Evolutionary conservation across 2,329 filamentous ascomycete species (phyloP).

Genomic region (Fusarium sp.): DNA sequence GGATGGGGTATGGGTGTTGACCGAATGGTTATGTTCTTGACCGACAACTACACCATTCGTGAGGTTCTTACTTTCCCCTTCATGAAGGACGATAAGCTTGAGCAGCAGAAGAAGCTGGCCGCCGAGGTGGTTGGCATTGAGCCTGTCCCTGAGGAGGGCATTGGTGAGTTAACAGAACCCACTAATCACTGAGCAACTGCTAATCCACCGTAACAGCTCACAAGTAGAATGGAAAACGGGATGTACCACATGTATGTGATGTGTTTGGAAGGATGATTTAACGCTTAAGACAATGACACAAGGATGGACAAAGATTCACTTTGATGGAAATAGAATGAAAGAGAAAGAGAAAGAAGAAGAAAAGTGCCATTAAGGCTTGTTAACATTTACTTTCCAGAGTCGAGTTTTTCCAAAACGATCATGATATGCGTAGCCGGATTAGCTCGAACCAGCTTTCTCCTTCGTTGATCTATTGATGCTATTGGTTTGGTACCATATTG

Average conservation of each 20-base stretch:
- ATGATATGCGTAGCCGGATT: slow-evolving; percentile 14
- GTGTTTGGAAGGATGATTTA: slow-evolving; percentile 25
- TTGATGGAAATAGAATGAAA: slow-evolving; percentile 31
- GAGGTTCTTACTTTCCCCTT: slow-evolving; percentile 97
- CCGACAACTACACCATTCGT: slow-evolving; percentile 92
- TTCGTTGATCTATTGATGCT: slow-evolving; percentile 35
- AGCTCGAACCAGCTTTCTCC: slow-evolving; percentile 23
- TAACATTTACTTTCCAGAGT: slow-evolving; percentile 32
- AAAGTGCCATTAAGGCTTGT: slow-evolving; percentile 26
- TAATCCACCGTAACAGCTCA: slow-evolving; percentile 41
- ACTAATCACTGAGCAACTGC: not conserved
- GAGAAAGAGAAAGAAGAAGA: slow-evolving; percentile 30
- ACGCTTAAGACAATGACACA: slow-evolving; percentile 47
- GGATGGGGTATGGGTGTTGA: slow-evolving; percentile 98
- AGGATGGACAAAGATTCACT: slow-evolving; percentile 15
- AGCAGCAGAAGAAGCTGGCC: slow-evolving; percentile 66
- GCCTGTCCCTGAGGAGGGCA: slow-evolving; percentile 48
- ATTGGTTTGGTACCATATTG: slow-evolving; percentile 43
- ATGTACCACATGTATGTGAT: slow-evolving; percentile 12
- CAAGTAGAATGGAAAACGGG: slow-evolving; percentile 40
- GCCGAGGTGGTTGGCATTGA: slow-evolving; percentile 49
- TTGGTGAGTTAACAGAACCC: slow-evolving; percentile 39
- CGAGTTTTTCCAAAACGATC: slow-evolving; percentile 39
- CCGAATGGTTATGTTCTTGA: slow-evolving; percentile 94
- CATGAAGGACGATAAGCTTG: slow-evolving; percentile 81